phyloP scores from a whole-genome alignment of 1,284 basidiomycete genomes.

The Trametes pubescens region DNA sequence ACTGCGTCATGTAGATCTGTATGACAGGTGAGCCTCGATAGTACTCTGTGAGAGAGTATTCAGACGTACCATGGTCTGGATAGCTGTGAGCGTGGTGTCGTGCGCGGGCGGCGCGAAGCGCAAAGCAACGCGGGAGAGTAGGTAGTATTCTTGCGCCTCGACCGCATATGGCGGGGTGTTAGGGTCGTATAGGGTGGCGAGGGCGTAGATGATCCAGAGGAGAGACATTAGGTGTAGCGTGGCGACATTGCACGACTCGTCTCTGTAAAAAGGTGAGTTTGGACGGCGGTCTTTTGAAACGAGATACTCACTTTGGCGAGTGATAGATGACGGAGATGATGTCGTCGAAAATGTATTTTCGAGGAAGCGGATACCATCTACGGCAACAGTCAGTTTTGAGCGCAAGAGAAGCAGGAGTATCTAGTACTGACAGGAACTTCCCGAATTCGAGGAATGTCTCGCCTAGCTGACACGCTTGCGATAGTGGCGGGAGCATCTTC shows the following conservation, averaged over 20 bases:
- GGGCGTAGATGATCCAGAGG: constrained; percentile 57
- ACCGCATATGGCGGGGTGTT: constrained; percentile 50
- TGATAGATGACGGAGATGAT: constrained; percentile 56
- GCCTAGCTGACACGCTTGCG: constrained; percentile 61
- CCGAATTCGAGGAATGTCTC: constrained; percentile 64
- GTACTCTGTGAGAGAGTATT: constrained; percentile 1
- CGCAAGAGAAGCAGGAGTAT: not conserved
- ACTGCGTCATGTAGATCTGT: constrained; percentile 66
- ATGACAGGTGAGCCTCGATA: not conserved
- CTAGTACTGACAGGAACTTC: constrained; percentile 53
- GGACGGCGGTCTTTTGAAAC: too few relatives aligned
- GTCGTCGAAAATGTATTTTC: constrained; percentile 55
- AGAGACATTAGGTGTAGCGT: constrained; percentile 57
- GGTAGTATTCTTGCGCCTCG: constrained; percentile 66
- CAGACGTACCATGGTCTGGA: constrained; percentile 58
- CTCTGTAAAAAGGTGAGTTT: constrained; percentile 2
- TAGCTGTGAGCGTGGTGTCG: constrained; percentile 58
- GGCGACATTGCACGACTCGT: constrained; percentile 23
- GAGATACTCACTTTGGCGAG: constrained; percentile 43
- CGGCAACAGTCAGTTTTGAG: not conserved
- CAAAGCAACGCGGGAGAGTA: constrained; percentile 60
- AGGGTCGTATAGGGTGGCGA: constrained; percentile 56
- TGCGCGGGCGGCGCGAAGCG: constrained; percentile 53
- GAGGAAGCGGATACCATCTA: constrained; percentile 42
- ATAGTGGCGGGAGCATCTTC: constrained; percentile 54